Evolutionary conservation across 1,284 basidiomycete species (phyloP).

Genomic region (Athelia sp.): DNA sequence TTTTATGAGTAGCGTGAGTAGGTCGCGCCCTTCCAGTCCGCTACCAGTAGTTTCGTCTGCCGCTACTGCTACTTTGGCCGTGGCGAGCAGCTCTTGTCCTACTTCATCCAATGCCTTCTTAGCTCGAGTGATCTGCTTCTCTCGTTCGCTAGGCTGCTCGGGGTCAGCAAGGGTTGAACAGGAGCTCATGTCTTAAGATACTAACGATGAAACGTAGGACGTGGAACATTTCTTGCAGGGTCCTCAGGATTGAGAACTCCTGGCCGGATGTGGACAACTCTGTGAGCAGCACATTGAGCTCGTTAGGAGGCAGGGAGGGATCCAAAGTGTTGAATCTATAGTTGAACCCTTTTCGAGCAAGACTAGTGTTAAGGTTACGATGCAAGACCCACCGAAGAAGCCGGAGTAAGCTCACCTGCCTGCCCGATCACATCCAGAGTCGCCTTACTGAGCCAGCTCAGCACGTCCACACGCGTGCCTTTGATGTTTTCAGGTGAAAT

Average conservation of each 20-base stretch:
- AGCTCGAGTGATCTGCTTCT: constrained; percentile 8
- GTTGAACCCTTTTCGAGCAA: constrained; percentile 39
- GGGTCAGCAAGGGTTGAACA: no score
- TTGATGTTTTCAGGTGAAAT: no score
- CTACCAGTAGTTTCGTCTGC: constrained; percentile 12
- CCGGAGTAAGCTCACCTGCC: no score
- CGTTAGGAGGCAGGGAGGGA: constrained; percentile 27
- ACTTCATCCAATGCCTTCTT: constrained; percentile 24
- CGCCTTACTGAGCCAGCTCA: no score
- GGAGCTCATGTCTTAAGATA: constrained; percentile 2
- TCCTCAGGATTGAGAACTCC: constrained; percentile 19
- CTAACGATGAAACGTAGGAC: constrained; percentile 38
- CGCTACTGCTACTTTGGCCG: constrained; percentile 33
- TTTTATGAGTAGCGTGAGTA: constrained; percentile 53
- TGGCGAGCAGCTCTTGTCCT: constrained; percentile 38
- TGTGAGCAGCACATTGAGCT: constrained; percentile 43
- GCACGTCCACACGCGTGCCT: no score
- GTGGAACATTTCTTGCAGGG: constrained; percentile 34
- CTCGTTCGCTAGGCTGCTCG: constrained; percentile 13
- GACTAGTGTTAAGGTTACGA: no score
- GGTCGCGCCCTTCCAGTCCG: constrained; percentile 33
- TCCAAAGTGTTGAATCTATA: constrained; percentile 57
- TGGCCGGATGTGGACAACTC: constrained; percentile 30
- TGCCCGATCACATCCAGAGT: no score
- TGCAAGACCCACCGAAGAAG: no score